Conservation (phyloP, 2,329 filamentous ascomycete species). For the Alternaria sp. region DNA sequence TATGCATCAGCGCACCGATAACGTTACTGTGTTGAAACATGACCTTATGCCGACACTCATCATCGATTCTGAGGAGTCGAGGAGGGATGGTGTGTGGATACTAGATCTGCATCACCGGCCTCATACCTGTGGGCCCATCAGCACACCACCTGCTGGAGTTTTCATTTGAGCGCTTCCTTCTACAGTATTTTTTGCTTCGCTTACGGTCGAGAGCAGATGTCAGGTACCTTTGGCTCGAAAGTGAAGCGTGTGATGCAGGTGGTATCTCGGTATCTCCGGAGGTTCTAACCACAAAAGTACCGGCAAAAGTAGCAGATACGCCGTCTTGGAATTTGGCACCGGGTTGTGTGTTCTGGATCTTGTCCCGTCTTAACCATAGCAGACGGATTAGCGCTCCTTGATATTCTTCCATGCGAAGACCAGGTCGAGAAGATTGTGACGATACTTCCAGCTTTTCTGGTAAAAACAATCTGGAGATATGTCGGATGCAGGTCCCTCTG, state of each 20-base stretch:
- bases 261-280: slow-evolving; percentile 19
- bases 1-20: slow-evolving; percentile 11
- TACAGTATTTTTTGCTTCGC: background rate
- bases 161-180: background rate
- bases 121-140: background rate
- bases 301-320: slow-evolving; percentile 16
- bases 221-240: background rate
- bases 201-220: slow-evolving; percentile 1
- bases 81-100: slow-evolving; percentile 2
- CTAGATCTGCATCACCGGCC: background rate
- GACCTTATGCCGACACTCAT: slow-evolving; percentile 8
- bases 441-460: slow-evolving; percentile 5
- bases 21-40: background rate
- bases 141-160: background rate
- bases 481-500: slow-evolving; percentile 31
- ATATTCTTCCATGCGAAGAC: slow-evolving; percentile 13
- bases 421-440: background rate
- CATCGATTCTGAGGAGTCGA: slow-evolving; percentile 4
- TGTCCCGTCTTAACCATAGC: slow-evolving; percentile 4
- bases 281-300: slow-evolving; percentile 15
- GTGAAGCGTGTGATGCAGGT: slow-evolving; percentile 13
- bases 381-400: background rate
- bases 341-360: slow-evolving; percentile 4
- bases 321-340: slow-evolving; percentile 11
- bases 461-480: slow-evolving; percentile 7